Evolutionary conservation across 23 red algal genomes (phyloP), one percentile per base, ranked within the genome.

Genomic region (Gracilaria gracilis): DNA sequence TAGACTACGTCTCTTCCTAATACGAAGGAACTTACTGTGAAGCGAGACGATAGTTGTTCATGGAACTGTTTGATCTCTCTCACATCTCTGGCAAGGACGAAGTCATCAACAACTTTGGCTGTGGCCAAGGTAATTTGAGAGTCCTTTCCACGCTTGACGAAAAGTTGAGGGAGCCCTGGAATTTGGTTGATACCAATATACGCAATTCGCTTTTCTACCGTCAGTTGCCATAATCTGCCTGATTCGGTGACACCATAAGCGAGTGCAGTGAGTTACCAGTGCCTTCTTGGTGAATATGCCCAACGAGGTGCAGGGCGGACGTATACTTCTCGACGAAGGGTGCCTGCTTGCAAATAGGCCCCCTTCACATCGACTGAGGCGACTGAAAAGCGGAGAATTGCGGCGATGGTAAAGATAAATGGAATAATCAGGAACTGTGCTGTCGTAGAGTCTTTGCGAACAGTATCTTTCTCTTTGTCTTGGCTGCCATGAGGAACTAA

Each of bases 351-450:
- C 67, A 73, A 9, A 86, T 70, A 89, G 11, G 69, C 71, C 6
- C 55, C 37, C n/a, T 89, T 89, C 72, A 89, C 53, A 55, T 80
- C 71, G 37, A 89, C 2, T 0, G 85, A 80, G 50, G 85, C 70
- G 0, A 79, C 0, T 40, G 67, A 23, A 19, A 79, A 19, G 9
- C n/a, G 13, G 20, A 89, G 23, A 17, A 65, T 42, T 29, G 85
- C 70, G 12, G 74, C 74, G 35, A 42, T 32, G 24, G 70, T 80
- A 2, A 89, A 24, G 25, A 89, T 50, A 0, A 80, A 38, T 9
- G 72, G 71, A 46, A 89, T 78, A 4, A 89, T 67, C 9, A 27
- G 34, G 19, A 89, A 78, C 36, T 78, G 70, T 0, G 85, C 85
- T 4, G 66, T 27, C 0, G 72, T 9, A 28, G 85, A 89, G 58